Percentiles rank a stretch among this genome's conserved stretches.
phyloP scores from a whole-genome alignment of 306 rosid genomes.

The Quercus dentata region DNA sequence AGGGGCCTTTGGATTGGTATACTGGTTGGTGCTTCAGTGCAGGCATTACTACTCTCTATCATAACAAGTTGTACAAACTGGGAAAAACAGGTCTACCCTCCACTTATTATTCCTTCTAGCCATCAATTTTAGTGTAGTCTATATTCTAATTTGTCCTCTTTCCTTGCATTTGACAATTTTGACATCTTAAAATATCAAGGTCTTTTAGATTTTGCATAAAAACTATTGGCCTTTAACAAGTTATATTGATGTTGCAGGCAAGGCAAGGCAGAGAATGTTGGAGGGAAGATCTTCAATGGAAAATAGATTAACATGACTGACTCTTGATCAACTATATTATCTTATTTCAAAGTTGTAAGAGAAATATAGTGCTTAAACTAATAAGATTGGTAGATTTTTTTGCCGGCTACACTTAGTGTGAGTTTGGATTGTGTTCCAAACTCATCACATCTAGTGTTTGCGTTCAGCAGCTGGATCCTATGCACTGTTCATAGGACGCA shows the following conservation, averaged over 20 bases:
- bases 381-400: neutral
- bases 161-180: neutral
- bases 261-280: slow-evolving; percentile 52
- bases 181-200: neutral
- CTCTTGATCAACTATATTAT: neutral
- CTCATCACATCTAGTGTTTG: too few species aligned
- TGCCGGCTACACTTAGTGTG: neutral
- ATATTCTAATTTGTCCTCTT: neutral
- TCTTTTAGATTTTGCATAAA: neutral
- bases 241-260: slow-evolving; percentile 48
- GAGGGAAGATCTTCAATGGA: slow-evolving; percentile 28
- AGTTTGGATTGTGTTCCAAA: too few species aligned
- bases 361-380: neutral
- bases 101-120: neutral
- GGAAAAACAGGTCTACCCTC: slow-evolving; percentile 52
- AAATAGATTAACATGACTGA: slow-evolving; percentile 10
- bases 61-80: slow-evolving; percentile 52
- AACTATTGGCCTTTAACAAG: neutral
- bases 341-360: neutral
- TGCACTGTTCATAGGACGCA: too few species aligned
- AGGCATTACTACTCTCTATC: slow-evolving; percentile 36
- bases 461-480: too few species aligned
- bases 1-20: slow-evolving; percentile 75
- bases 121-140: neutral
- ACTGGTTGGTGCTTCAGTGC: slow-evolving; percentile 50